Conservation (phyloP, 73 alveolate genomes). For the Paramecium caudatum region DNA sequence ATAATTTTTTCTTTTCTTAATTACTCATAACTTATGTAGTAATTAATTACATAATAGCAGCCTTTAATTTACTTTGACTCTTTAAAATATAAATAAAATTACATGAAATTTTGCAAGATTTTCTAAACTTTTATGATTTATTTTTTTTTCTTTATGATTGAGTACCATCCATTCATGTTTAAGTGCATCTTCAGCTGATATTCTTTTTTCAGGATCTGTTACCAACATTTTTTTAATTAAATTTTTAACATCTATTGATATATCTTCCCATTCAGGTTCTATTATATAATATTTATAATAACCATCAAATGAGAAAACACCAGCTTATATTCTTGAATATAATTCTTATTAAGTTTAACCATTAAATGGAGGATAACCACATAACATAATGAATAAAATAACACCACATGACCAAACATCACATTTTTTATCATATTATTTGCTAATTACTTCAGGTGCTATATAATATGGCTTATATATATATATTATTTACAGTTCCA, state of each 20-base stretch:
- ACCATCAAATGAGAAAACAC: slow-evolving; percentile 74
- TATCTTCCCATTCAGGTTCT: slow-evolving; percentile 73
- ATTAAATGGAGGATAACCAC: slow-evolving; percentile 87
- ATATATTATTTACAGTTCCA: slow-evolving; percentile 46
- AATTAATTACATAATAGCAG: slow-evolving; percentile 71
- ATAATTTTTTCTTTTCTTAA: slow-evolving; percentile 75
- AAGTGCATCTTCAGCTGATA: slow-evolving; percentile 82
- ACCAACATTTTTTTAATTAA: slow-evolving; percentile 80
- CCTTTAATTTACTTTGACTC: slow-evolving; percentile 62
- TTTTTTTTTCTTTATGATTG: slow-evolving; percentile 64
- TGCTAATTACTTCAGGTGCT: slow-evolving; percentile 86
- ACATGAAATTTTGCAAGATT: slow-evolving; percentile 70
- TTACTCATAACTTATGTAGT: slow-evolving; percentile 61
- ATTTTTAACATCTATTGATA: slow-evolving; percentile 82
- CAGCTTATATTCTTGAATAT: slow-evolving; percentile 74
- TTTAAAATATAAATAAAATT: neutral
- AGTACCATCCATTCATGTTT: slow-evolving; percentile 76
- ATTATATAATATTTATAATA: neutral
- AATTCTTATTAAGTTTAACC: slow-evolving; percentile 84
- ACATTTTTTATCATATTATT: slow-evolving; percentile 85
- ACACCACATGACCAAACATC: slow-evolving; percentile 92
- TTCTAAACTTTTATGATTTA: slow-evolving; percentile 28
- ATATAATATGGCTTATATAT: slow-evolving; percentile 65
- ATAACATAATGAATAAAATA: slow-evolving; percentile 83
- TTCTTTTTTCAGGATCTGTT: slow-evolving; percentile 80